Evolutionary conservation across 2,329 filamentous ascomycete species (phyloP).

Genomic region (Tolypocladium cylindrosporum): DNA sequence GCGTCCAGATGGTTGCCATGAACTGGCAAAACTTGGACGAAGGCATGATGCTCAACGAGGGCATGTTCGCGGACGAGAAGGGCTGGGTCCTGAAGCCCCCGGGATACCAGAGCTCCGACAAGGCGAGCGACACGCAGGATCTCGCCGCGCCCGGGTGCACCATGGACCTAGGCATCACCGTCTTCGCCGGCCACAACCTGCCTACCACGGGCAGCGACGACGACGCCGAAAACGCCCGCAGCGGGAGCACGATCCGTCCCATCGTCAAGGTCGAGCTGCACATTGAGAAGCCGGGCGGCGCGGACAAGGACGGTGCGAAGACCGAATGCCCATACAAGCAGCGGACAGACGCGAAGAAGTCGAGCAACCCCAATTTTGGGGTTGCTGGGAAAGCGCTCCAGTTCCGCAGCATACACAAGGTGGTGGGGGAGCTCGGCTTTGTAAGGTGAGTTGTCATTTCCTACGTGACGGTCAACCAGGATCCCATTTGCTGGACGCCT

Average conservation of each 20-base stretch:
- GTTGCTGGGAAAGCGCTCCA: conserved; percentile 38
- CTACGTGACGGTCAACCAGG: background rate
- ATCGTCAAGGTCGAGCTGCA: conserved; percentile 74
- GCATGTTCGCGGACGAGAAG: conserved; percentile 82
- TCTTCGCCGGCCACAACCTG: conserved; percentile 69
- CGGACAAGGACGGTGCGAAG: conserved; percentile 15
- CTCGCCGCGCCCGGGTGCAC: conserved; percentile 38
- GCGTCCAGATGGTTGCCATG: conserved; percentile 94
- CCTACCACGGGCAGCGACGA: conserved; percentile 20
- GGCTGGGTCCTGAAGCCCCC: conserved; percentile 82
- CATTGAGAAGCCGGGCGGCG: conserved; percentile 49
- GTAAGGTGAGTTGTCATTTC: conserved; percentile 46
- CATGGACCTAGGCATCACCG: conserved; percentile 59
- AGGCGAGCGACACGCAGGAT: conserved; percentile 27
- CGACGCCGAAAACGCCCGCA: conserved; percentile 21
- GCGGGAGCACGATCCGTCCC: conserved; percentile 43
- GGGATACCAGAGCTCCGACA: conserved; percentile 52
- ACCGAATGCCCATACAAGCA: conserved; percentile 50
- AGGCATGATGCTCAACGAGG: conserved; percentile 92
- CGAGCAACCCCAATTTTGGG: conserved; percentile 56
- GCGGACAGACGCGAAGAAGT: conserved; percentile 43
- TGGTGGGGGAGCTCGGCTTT: conserved; percentile 63
- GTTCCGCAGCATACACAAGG: conserved; percentile 47
- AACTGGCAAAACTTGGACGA: conserved; percentile 97
- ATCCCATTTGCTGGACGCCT: background rate